A percentile compares a stretch with the other conserved stretches of the same genome.
Evolutionary conservation across 306 rosid species (phyloP).

Genomic region (Echinosophora koreensis): DNA sequence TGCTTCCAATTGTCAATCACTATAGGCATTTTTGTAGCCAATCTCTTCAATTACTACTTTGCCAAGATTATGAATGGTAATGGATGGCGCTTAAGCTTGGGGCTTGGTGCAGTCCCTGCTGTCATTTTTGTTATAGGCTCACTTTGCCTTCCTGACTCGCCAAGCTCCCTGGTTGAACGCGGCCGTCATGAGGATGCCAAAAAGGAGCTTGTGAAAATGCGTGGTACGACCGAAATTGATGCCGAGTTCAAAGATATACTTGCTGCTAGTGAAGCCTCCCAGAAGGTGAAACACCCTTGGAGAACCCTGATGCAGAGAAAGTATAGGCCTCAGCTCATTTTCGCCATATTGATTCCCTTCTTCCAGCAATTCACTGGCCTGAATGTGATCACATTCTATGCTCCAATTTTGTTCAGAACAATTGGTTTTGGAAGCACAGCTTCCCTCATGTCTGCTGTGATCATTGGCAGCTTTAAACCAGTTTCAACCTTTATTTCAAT

Average conservation of each 20-base stretch:
- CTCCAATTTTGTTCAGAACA: slow-evolving; percentile 81
- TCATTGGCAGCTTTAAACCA: slow-evolving; percentile 63
- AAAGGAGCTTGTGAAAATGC: slow-evolving; percentile 55
- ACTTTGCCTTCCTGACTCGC: slow-evolving; percentile 73
- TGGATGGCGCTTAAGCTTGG: slow-evolving; percentile 87
- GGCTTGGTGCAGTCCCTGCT: slow-evolving; percentile 79
- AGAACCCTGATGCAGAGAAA: slow-evolving; percentile 50
- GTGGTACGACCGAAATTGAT: slow-evolving; percentile 60
- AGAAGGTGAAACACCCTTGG: slow-evolving; percentile 68
- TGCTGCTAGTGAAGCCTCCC: slow-evolving; percentile 66
- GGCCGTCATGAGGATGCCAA: slow-evolving; percentile 56
- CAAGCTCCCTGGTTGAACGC: slow-evolving; percentile 75
- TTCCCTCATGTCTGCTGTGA: slow-evolving; percentile 71
- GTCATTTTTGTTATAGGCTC: slow-evolving; percentile 65
- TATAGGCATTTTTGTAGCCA: slow-evolving; percentile 72
- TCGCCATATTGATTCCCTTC: slow-evolving; percentile 73
- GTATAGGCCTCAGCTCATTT: slow-evolving; percentile 74
- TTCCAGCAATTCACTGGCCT: slow-evolving; percentile 89
- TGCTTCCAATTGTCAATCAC: slow-evolving; percentile 82
- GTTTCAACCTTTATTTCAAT: slow-evolving; percentile 63
- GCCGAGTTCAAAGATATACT: slow-evolving; percentile 67
- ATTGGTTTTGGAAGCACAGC: slow-evolving; percentile 75
- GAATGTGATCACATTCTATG: slow-evolving; percentile 82
- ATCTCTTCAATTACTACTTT: slow-evolving; percentile 67
- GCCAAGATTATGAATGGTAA: slow-evolving; percentile 62